These are phyloP conservation scores for Leccinum pachyderme DNA, from an alignment of 1,284 basidiomycete genomes.

Conservation along the genomic window DNA sequence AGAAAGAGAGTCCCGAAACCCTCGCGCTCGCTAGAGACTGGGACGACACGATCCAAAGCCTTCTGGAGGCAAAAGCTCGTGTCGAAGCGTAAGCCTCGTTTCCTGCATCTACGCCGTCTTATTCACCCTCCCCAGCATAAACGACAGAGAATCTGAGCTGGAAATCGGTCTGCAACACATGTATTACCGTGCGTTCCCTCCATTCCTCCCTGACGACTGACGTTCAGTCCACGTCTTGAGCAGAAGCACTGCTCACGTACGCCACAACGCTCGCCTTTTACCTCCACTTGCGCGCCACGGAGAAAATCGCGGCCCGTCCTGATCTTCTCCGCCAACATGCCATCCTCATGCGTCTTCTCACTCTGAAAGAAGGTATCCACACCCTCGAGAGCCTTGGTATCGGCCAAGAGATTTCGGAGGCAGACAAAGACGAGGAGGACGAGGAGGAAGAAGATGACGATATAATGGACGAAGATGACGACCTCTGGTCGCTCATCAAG, in stretches of 20 bases:
- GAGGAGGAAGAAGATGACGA: slow-evolving; percentile 36
- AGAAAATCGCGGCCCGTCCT: slow-evolving; percentile 61
- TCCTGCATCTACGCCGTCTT: not conserved
- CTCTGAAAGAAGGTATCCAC: slow-evolving; percentile 81
- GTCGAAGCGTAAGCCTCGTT: slow-evolving; percentile 51
- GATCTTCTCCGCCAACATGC: slow-evolving; percentile 72
- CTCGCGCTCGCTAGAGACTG: slow-evolving; percentile 74
- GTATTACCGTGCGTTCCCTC: slow-evolving; percentile 63
- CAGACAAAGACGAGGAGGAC: slow-evolving; percentile 32
- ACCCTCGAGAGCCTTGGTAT: slow-evolving; percentile 74
- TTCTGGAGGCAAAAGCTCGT: slow-evolving; percentile 54
- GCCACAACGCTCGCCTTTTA: slow-evolving; percentile 91
- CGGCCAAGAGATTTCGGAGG: slow-evolving; percentile 62
- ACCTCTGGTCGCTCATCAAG: slow-evolving; percentile 31
- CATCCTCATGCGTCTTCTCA: slow-evolving; percentile 78
- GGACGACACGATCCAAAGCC: slow-evolving; percentile 60
- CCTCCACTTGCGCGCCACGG: slow-evolving; percentile 76
- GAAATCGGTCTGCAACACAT: slow-evolving; percentile 69
- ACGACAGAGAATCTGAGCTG: slow-evolving; percentile 47
- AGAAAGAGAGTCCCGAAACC: slow-evolving; percentile 79
- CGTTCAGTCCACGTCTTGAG: slow-evolving; percentile 2
- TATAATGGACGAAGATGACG: slow-evolving; percentile 21
- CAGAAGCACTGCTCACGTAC: slow-evolving; percentile 89
- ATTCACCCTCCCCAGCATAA: slow-evolving; percentile 40
- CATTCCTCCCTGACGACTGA: not conserved